These are phyloP conservation scores for Basidiobolus meristosporus DNA, from an alignment of 371 early-diverging fungal genomes.

Conservation along the genomic window DNA sequence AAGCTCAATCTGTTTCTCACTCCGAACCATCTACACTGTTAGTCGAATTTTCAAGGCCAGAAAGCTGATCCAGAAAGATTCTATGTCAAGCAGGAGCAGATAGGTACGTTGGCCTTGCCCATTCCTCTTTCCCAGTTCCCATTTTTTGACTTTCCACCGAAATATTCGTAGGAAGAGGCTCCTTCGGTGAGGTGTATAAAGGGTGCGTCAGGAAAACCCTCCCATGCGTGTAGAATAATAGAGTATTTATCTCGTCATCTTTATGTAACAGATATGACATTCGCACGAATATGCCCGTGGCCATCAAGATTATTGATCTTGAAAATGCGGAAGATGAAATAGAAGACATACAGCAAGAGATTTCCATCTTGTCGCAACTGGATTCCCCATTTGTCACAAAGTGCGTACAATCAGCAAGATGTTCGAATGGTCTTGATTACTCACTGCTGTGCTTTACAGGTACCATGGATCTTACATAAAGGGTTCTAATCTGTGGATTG, in stretches of 20 bases:
- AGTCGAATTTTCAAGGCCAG: neutral
- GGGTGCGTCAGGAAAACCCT: constrained; percentile 31
- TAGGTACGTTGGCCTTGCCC: constrained; percentile 20
- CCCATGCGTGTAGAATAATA: neutral
- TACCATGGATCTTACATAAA: constrained; percentile 67
- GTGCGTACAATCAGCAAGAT: constrained; percentile 13
- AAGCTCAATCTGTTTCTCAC: too few relatives aligned
- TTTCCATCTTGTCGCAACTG: constrained; percentile 81
- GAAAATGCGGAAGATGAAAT: constrained; percentile 94
- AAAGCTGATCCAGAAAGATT: constrained; percentile 30
- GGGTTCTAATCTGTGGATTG: constrained; percentile 76
- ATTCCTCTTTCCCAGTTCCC: neutral
- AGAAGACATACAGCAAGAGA: constrained; percentile 95
- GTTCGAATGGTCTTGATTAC: neutral
- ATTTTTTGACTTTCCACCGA: neutral
- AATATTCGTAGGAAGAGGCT: constrained; percentile 45
- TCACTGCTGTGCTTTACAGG: constrained; percentile 10
- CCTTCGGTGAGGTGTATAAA: constrained; percentile 83
- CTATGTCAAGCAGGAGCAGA: constrained; percentile 44
- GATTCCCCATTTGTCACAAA: constrained; percentile 81
- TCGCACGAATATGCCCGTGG: constrained; percentile 59
- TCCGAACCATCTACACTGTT: neutral
- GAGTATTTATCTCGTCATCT: neutral
- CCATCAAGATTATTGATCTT: constrained; percentile 83
- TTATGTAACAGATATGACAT: constrained; percentile 34